Evolutionary conservation across 352 stramenopile species (phyloP), one percentile per base, ranked within the genome.

Genomic region (Phytophthora nicotianae): DNA sequence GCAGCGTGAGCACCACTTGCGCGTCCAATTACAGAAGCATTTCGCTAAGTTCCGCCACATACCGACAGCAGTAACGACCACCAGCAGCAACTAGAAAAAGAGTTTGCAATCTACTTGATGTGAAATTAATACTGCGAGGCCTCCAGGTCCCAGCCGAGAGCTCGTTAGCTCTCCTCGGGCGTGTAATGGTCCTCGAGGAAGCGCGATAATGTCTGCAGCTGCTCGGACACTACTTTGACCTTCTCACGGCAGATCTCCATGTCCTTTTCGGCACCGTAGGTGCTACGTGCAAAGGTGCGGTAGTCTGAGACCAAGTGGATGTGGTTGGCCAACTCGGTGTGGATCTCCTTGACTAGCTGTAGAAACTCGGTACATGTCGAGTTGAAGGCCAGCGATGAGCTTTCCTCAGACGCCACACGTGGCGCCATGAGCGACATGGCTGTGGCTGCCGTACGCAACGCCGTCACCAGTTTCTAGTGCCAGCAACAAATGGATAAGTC

Each of bases 251-350:
- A 81, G 50, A 95, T 75, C 46, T 83, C 81, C 41, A 85, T 73
- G 71, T 93, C 84, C 52, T 93, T 93, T 57, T 95, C 86, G 21
- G 84, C 78, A 60, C 86, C 85, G 63, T 95, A 95, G 46, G 84
- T 89, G 67, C 84, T 93, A 57, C 86, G 84, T 23, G 80, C 83
- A 61, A 88, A 95, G 11, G 75, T 88, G 49, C 86, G 86, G 63
- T 95, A 95, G 69, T 95, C 83, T 47, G 83, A 88, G 27, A 95
- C 86, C 16, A 95, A 62, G 69, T 95, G 86, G 58, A 93, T 89
- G 65, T 95, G 83, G 65, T 77, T 80, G 14, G 84, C 86, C 17
- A 95, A 73, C 58, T 95, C 86, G 6, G 78, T 76, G 74, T 95
- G 86, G 58, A 95, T 90, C 62, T 92, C 83, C 52, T 88, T 82